A percentile compares a stretch with the other conserved stretches of the same genome.
phyloP scores from a whole-genome alignment of 176 grass and related monocot species.

The Otatea glauca region DNA sequence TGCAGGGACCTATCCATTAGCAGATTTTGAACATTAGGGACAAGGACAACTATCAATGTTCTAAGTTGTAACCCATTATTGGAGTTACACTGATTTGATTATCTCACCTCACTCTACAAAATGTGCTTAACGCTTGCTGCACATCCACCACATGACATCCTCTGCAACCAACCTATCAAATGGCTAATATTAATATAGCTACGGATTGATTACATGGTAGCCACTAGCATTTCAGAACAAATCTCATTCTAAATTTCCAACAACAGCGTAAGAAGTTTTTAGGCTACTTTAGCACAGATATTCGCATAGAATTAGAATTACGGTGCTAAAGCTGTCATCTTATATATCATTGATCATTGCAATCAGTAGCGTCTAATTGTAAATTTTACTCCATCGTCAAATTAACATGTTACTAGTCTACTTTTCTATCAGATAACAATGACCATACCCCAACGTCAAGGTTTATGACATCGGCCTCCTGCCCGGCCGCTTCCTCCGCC shows the following conservation, averaged over 20 bases:
- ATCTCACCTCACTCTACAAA: slow-evolving; percentile 81
- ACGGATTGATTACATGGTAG: slow-evolving; percentile 11
- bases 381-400: background rate
- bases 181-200: slow-evolving; percentile 13
- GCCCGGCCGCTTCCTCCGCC: slow-evolving; percentile 54
- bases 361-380: background rate
- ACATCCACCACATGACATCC: slow-evolving; percentile 95
- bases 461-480: slow-evolving; percentile 67
- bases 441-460: slow-evolving; percentile 88
- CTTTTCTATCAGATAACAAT: background rate
- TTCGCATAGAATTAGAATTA: slow-evolving; percentile 1
- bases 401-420: background rate
- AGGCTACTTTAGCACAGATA: background rate
- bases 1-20: background rate
- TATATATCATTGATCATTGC: background rate
- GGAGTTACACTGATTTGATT: background rate
- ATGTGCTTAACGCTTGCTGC: slow-evolving; percentile 91
- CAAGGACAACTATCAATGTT: slow-evolving; percentile 33
- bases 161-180: slow-evolving; percentile 59
- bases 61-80: background rate
- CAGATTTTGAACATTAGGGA: background rate
- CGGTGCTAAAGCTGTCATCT: background rate
- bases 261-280: background rate
- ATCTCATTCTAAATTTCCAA: background rate
- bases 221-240: background rate